A percentile compares a stretch with the other conserved stretches of the same genome.
Evolutionary conservation across 345 rosid species (phyloP).

Genomic region (Populus simonii): DNA sequence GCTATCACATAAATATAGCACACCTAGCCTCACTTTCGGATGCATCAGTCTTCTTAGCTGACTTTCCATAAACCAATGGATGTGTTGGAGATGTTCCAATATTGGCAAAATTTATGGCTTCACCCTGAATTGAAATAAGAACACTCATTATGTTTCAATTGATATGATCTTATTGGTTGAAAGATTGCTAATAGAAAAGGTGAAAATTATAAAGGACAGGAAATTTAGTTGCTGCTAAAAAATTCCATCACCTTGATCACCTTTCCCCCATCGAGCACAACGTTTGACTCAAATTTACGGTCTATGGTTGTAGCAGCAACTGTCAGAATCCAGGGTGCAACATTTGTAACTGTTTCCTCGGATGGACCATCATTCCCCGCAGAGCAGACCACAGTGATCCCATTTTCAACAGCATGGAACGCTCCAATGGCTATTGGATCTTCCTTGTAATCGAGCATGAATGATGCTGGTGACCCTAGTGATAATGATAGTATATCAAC

Average conservation of each 20-base stretch:
- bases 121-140: conserved; percentile 49
- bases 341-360: conserved; percentile 47
- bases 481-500: conserved; percentile 72
- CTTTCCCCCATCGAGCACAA: conserved; percentile 54
- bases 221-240: background rate
- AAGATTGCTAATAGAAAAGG: background rate
- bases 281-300: conserved; percentile 66
- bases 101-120: conserved; percentile 60
- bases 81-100: conserved; percentile 47
- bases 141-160: background rate
- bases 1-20: conserved; percentile 14
- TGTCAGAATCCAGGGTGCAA: conserved; percentile 82
- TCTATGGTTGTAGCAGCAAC: conserved; percentile 87
- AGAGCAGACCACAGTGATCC: conserved; percentile 74
- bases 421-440: conserved; percentile 86
- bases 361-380: conserved; percentile 82
- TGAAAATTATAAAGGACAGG: background rate
- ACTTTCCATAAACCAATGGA: conserved; percentile 53
- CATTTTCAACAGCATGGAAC: conserved; percentile 66
- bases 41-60: conserved; percentile 41
- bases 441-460: conserved; percentile 17
- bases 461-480: conserved; percentile 41
- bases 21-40: conserved; percentile 54
- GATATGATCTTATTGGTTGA: background rate
- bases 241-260: conserved; percentile 49